A percentile compares a stretch with the other conserved stretches of the same genome.
Evolutionary conservation across 2,329 filamentous ascomycete genomes (phyloP).

Genomic region (Cryphonectria carpinicola): DNA sequence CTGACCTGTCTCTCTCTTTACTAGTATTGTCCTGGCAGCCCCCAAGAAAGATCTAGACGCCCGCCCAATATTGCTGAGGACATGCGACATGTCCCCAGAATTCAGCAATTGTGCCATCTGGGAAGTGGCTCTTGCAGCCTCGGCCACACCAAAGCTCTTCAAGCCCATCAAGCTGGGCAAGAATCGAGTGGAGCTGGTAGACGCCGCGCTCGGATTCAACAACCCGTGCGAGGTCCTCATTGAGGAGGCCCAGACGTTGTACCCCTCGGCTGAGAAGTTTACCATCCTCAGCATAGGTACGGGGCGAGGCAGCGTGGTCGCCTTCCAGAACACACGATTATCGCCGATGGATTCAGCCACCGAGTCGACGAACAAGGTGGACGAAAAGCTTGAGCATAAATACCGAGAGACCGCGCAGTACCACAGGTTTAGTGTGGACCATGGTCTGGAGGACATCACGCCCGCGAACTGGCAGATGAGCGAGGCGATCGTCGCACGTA

Average conservation of each 20-base stretch:
- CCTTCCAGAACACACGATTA: constrained; percentile 19
- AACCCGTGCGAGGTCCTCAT: constrained; percentile 39
- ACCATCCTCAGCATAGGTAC: constrained; percentile 37
- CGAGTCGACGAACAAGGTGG: constrained; percentile 32
- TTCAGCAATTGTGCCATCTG: constrained; percentile 36
- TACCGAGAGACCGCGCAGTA: constrained; percentile 32
- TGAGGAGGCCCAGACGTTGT: constrained; percentile 34
- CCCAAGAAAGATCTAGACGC: constrained; percentile 37
- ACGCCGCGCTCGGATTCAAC: constrained; percentile 39
- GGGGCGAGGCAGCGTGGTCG: constrained; percentile 32
- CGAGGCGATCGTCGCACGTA: constrained; percentile 33
- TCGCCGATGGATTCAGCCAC: constrained; percentile 29
- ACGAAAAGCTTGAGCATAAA: constrained; percentile 23
- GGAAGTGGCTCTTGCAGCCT: constrained; percentile 34
- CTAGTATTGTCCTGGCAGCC: constrained; percentile 35
- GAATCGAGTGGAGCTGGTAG: constrained; percentile 34
- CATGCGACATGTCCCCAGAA: constrained; percentile 33
- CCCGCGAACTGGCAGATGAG: constrained; percentile 35
- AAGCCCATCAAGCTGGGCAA: constrained; percentile 35
- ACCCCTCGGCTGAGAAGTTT: constrained; percentile 27
- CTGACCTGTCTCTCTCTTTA: constrained; percentile 6
- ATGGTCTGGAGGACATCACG: constrained; percentile 35
- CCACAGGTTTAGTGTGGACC: constrained; percentile 36
- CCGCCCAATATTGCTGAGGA: constrained; percentile 35
- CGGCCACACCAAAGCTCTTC: constrained; percentile 36